phyloP scores from a whole-genome alignment of 2,329 filamentous ascomycete genomes.

The Aspergillus spinulosporus region DNA sequence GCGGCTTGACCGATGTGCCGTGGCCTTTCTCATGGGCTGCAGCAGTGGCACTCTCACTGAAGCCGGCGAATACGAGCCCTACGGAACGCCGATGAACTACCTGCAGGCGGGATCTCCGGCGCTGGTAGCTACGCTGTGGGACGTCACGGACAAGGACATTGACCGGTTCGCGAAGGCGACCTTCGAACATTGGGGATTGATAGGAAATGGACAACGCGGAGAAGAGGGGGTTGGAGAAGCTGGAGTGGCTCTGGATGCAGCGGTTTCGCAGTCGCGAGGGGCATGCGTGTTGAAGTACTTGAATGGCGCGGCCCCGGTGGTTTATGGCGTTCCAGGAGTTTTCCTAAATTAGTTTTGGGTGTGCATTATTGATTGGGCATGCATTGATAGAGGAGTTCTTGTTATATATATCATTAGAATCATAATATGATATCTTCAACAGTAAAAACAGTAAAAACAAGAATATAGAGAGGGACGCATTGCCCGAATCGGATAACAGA shows the following conservation, averaged over 20 bases:
- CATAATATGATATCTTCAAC: neutral
- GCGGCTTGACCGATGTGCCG: conserved; percentile 73
- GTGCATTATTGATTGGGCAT: neutral
- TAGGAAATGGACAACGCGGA: conserved; percentile 49
- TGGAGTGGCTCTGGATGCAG: conserved; percentile 68
- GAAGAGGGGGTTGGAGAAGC: conserved; percentile 11
- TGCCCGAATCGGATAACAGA: conserved; percentile 17
- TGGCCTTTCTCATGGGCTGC: conserved; percentile 90
- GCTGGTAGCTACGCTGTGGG: conserved; percentile 91
- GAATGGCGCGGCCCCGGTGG: conserved; percentile 88
- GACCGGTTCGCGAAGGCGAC: conserved; percentile 81
- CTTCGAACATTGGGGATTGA: conserved; percentile 84
- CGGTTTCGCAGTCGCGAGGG: conserved; percentile 70
- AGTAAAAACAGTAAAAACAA: too few relatives aligned
- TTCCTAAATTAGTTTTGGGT: conserved; percentile 57
- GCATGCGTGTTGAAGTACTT: conserved; percentile 88
- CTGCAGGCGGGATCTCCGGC: conserved; percentile 84
- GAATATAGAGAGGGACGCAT: neutral
- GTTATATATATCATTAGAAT: neutral
- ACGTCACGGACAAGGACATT: conserved; percentile 96
- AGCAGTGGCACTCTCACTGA: conserved; percentile 79
- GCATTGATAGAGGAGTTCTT: conserved; percentile 9
- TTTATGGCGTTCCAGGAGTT: conserved; percentile 86
- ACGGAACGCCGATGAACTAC: conserved; percentile 87
- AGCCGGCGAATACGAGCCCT: conserved; percentile 84